Conservation (phyloP, 345 rosid species). For the Brassica cretica region DNA sequence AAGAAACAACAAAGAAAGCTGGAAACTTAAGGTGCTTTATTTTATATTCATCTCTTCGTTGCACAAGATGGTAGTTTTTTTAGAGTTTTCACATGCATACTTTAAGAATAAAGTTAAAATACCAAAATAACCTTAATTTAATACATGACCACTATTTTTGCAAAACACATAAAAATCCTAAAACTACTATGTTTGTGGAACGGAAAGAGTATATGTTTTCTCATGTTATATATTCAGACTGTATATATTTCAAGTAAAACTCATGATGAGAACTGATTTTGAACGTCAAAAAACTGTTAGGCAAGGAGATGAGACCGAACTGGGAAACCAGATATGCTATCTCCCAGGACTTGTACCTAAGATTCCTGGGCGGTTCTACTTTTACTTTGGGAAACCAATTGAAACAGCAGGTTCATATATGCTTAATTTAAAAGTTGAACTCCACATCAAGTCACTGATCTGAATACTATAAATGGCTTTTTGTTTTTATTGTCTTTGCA, state of each 20-base stretch:
- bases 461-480: not conserved
- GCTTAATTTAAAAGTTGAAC: not conserved
- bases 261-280: not conserved
- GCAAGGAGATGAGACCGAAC: not conserved
- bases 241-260: not conserved
- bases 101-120: not conserved
- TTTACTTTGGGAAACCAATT: not conserved
- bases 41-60: not conserved
- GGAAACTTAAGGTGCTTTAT: slow-evolving; percentile 50
- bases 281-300: not conserved
- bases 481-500: not conserved
- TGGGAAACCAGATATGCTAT: not conserved
- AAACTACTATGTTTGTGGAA: no score
- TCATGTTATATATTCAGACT: no score
- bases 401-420: not conserved
- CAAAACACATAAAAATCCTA: not conserved
- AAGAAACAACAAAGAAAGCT: slow-evolving; percentile 39
- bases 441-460: not conserved
- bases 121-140: not conserved
- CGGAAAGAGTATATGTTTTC: not conserved
- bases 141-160: not conserved
- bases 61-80: not conserved
- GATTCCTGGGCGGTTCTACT: not conserved
- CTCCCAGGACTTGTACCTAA: not conserved
- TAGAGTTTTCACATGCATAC: not conserved